Evolutionary conservation across 495 filamentous ascomycete species (phyloP).

Genomic region (Aspergillus campestris): DNA sequence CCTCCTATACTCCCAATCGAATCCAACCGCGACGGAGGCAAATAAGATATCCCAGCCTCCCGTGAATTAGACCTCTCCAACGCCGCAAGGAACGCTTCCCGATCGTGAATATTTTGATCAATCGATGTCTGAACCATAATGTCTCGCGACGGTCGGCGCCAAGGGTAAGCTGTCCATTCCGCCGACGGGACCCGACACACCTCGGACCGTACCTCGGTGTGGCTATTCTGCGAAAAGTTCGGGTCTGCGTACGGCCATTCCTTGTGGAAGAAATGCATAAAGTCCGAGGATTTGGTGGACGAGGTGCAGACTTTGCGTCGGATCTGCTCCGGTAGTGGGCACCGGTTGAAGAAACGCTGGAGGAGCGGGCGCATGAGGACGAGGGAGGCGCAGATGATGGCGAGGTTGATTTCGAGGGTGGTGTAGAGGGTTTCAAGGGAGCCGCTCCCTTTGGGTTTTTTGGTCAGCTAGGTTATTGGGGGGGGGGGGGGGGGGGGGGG

Average conservation of each 20-base stretch:
- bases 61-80: background rate
- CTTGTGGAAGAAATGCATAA: too few relatives aligned
- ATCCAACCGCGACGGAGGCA: background rate
- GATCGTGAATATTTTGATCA: slow-evolving; percentile 3
- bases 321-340: slow-evolving; percentile 12
- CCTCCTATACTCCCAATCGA: background rate
- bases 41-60: background rate
- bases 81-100: background rate
- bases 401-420: slow-evolving; percentile 41
- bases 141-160: background rate
- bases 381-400: slow-evolving; percentile 42
- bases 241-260: background rate
- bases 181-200: background rate
- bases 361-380: slow-evolving; percentile 24
- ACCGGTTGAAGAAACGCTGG: slow-evolving; percentile 4
- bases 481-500: background rate
- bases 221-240: background rate
- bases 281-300: background rate
- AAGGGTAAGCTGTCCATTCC: background rate
- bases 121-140: slow-evolving; percentile 7
- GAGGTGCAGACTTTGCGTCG: background rate
- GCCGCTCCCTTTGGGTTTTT: slow-evolving; percentile 7
- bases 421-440: slow-evolving; percentile 42
- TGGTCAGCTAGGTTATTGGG: background rate
- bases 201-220: background rate